Evolutionary conservation across 2,329 filamentous ascomycete species (phyloP), one percentile per base, ranked within the genome.

Genomic region (Talaromyces sp.): DNA sequence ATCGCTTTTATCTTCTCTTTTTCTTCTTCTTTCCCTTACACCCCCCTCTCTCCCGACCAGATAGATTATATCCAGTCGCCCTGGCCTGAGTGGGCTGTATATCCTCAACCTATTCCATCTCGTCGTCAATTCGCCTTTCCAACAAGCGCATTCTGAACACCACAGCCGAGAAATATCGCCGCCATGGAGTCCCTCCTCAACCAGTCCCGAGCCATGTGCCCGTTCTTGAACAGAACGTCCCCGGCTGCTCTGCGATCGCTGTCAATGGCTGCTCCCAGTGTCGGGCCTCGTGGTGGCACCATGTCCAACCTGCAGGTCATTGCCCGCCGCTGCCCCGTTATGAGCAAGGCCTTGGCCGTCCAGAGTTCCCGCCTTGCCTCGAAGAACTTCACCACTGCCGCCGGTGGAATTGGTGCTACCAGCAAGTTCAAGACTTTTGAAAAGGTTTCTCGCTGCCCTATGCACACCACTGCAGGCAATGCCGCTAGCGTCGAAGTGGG

Each of bases 301-400:
- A 97, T 98, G 88, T 97, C 93, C 75, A 98, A 97, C 82, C 86
- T 99, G 74, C 95, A 98, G 84, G 88, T 95, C 71, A 88, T 96
- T 75, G 95, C 92, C 74, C 90, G 93, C 76, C 92, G 94, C 79
- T 99, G 95, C 86, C 95, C 95, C 66, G 90, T 99, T 79, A 99
- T 99, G 95, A 94, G 93, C 79, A 96, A 97, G 85, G 95, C 95
- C 49, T 87, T 99, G 78, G 91, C 92, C 68, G 89, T 97, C 45
- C 94, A 97, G 84, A 81, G 79, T 68, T 76, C 80, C 54, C 77
- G 79, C 58, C 71, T 81, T 66, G 74, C 73, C 59, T 68, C 76
- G 60, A 80, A 78, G 72, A 73, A 75, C 8, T 79, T 80, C 66
- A 76, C 77, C 65, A 76, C 77, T 17, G 70, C 71, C 27, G 74